Percentiles rank a stretch among this genome's conserved stretches.
phyloP scores from a whole-genome alignment of 805 yeast species.

The Starmerella powellii region DNA sequence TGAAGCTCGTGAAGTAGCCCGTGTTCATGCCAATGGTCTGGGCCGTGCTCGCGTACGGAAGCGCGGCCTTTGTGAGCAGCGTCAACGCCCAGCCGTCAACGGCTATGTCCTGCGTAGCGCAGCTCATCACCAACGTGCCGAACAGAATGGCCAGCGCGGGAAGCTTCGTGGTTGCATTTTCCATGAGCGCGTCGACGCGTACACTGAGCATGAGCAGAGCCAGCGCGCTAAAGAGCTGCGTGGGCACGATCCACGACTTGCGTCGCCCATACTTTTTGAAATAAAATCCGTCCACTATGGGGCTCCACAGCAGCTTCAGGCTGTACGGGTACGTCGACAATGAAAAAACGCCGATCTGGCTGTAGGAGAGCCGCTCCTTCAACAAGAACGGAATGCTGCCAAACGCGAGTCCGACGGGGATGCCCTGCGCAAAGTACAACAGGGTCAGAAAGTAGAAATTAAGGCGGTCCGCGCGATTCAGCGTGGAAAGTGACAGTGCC shows the following conservation, averaged over 20 bases:
- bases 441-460: conserved; percentile 63
- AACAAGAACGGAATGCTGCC: conserved; percentile 87
- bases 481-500: conserved; percentile 22
- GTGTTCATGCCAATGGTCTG: conserved; percentile 91
- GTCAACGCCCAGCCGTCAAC: conserved; percentile 99
- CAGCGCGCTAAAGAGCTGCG: conserved; percentile 67
- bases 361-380: conserved; percentile 68
- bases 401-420: conserved; percentile 91
- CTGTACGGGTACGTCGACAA: conserved; percentile 93
- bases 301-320: conserved; percentile 86
- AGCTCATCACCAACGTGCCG: conserved; percentile 65
- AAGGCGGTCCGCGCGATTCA: conserved; percentile 44
- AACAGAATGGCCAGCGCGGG: conserved; percentile 54
- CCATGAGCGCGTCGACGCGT: conserved; percentile 40
- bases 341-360: conserved; percentile 83
- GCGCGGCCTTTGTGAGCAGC: conserved; percentile 58
- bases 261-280: conserved; percentile 61
- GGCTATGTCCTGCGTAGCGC: conserved; percentile 97
- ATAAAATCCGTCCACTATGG: conserved; percentile 83
- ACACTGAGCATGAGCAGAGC: conserved; percentile 56
- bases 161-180: conserved; percentile 39
- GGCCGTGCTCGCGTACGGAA: conserved; percentile 91
- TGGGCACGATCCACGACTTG: conserved; percentile 88
- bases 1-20: conserved; percentile 84
- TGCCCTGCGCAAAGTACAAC: conserved; percentile 81